These are phyloP conservation scores for Aspergillus ruber DNA, from an alignment of 2,329 filamentous ascomycete species.

Conservation along the genomic window DNA sequence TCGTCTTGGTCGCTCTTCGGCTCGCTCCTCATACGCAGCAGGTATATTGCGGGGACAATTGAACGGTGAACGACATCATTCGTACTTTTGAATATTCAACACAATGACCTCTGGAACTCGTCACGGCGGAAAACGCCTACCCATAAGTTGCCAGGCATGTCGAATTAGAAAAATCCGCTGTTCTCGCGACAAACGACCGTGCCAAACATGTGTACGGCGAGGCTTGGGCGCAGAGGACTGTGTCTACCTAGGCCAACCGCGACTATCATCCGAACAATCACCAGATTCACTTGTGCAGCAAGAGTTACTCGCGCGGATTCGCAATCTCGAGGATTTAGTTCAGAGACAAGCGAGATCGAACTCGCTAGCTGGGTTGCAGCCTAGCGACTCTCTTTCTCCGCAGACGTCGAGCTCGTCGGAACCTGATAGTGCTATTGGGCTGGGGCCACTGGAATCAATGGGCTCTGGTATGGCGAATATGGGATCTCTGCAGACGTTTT, in stretches of 20 bases:
- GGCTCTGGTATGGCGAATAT: constrained; percentile 19
- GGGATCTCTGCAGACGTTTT: constrained; percentile 24
- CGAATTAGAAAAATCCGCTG: constrained; percentile 36
- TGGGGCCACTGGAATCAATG: constrained; percentile 15
- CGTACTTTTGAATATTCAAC: background rate
- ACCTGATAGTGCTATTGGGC: constrained; percentile 13
- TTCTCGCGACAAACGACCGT: constrained; percentile 33
- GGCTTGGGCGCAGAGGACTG: constrained; percentile 32
- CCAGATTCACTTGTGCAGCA: constrained; percentile 22
- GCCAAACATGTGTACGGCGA: constrained; percentile 34
- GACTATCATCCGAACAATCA: constrained; percentile 21
- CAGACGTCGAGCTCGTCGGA: constrained; percentile 22
- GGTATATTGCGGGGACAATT: background rate
- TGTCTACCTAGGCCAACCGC: constrained; percentile 31
- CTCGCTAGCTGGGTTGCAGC: constrained; percentile 17
- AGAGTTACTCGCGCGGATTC: constrained; percentile 28
- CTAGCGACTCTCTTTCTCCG: constrained; percentile 18
- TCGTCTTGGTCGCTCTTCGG: too few relatives aligned
- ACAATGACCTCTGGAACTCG: constrained; percentile 22
- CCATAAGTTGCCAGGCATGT: constrained; percentile 37
- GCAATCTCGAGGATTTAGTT: constrained; percentile 30
- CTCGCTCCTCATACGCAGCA: background rate
- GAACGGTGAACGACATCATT: background rate
- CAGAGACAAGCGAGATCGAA: constrained; percentile 23
- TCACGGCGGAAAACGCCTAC: constrained; percentile 28